Evolutionary conservation across 2,329 filamentous ascomycete genomes (phyloP), one percentile per base, ranked within the genome.

Genomic region (Gaeumannomyces tritici): DNA sequence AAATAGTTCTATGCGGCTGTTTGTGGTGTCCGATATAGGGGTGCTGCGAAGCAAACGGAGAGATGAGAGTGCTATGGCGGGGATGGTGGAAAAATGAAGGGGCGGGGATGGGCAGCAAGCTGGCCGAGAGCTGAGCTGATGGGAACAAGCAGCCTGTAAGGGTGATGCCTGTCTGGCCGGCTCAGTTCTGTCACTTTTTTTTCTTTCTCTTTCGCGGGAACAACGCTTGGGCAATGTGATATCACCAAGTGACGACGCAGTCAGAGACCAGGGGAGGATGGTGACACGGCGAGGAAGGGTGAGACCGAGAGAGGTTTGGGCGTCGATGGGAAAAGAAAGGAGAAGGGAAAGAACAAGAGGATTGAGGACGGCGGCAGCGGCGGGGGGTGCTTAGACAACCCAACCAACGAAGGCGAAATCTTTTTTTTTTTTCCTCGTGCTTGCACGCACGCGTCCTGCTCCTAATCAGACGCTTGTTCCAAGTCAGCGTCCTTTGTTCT

Each of bases 401-500:
- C 42, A 9, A 51, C 42, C 21, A 51, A 9, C 21, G 42, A 21
- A 7, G n/a, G 42, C 21, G n/a, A 51, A 24, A 51, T 51, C 21
- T 7, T 9, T 51, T 51, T 51, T 51, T 51, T 47, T 47, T 33
- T 9, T 9, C 31, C n/a, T n/a, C n/a, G n/a, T n/a, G n/a, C n/a
- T 33, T 33, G 31, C 31, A 33, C n/a, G 35, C 35, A 42, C 35
- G 27, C 24, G 51, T 55, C 24, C 29, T 61, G 24, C 55, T 33
- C 64, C 57, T 61, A 60, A 64, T 62, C 64, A 62, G 63, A 61
- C 62, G 63, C 67, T 69, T 67, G 66, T 68, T 65, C 57, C 65
- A 3, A 67, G 69, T 71, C 70, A 69, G 70, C 64, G 2, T 64
- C 65, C 70, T 72, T 72, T 72, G 69, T 72, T 28, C 42, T 11